Evolutionary conservation across 768 basidiomycete genomes (phyloP), one percentile per base, ranked within the genome.

Genomic region (Kwoniella dendrophila): DNA sequence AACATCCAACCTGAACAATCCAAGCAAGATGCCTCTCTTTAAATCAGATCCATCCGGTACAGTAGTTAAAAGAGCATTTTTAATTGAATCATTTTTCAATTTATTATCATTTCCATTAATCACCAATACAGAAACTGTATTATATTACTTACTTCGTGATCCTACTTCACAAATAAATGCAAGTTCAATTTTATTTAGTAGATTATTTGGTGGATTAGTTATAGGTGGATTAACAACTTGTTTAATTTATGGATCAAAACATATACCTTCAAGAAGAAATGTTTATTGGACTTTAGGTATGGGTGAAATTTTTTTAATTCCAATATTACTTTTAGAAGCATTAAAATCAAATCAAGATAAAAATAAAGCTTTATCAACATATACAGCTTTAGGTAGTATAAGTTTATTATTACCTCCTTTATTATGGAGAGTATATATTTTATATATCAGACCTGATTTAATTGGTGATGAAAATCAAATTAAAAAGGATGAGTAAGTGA

Each of bases 61-160:
- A 12, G 56, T 57, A 6, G 44, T 76, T 30, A 66, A 58, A 26
- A 57, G 64, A 34, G 72, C 72, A 0, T 76, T 76, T 62, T 58
- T 73, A 32, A 49, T 69, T 62, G 68, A 71, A 44, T 58, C 68
- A 5, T n/a, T 72, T 26, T 44, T 66, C 51, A 73, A 73, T 52
- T 34, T 73, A 30, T 16, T 51, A 20, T 65, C 67, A 2, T 24
- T 75, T 53, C 74, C 72, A 18, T 60, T 75, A 11, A 53, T 75
- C 50, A 73, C 72, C 38, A 52, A 73, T 33, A 50, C 72, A 0
- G 44, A 44, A 2, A 30, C 52, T 32, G 61, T 63, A 24, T 72
- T 69, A 10, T 66, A 69, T 33, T n/a, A 62, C 24, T 30, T 73
- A 24, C 67, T 73, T 4, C 32, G 30, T 16, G 36, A 66, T 34